Base-by-base conservation (phyloP, 2,329 filamentous ascomycete genomes). In the Endothia cerciana region DNA sequence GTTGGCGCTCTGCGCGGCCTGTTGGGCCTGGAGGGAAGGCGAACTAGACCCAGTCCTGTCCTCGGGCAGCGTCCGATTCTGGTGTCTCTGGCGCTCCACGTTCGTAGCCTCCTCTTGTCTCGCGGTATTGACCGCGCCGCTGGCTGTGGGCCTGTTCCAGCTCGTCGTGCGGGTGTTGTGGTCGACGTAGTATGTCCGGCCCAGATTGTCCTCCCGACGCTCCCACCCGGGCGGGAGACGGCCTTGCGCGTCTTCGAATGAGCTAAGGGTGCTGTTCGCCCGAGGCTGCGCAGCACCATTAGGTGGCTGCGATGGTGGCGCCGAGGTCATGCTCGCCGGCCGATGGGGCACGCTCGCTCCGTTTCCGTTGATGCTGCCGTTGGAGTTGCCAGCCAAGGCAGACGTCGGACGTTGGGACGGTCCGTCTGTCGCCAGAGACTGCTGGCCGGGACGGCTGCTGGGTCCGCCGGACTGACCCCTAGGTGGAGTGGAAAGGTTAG, bases 91-190 rank as follows among this genome's bases (percentile, higher is more conserved):
- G 69, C 95, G 91, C 80, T 99, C 95, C 60, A 95, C 89, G 75
- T 97, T 92, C 49, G 94, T 97, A 69, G 94, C 93, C 33, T 93
- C 92, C 75, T 97, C 94, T 76, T 93, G 91, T 70, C 83, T 90
- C 67, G 93, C 87, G 72, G 91, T 88, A 69, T 94, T 90, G 59
- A 88, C 88, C 56, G 91, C 89, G 68, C 90, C 94, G 73, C 90
- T 91, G 67, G 89, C 89, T 47, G 92, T 91, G 8, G 95, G 95
- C 67, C 95, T 85, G 72, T 92, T 94, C 95, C 95, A 99, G 72
- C 94, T 98, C 0, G 95, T 99, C 64, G 95, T 94, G 73, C 95
- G 86, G 7, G 94, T 97, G 77, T 98, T 98, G 77, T 98, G 95
- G 74, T 99, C 95, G 62, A 99, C 95, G 76, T 98, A 99, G 76